Evolutionary conservation across 352 stramenopile genomes (phyloP), one percentile per base, ranked within the genome.

Genomic region (Phytophthora constricta): DNA sequence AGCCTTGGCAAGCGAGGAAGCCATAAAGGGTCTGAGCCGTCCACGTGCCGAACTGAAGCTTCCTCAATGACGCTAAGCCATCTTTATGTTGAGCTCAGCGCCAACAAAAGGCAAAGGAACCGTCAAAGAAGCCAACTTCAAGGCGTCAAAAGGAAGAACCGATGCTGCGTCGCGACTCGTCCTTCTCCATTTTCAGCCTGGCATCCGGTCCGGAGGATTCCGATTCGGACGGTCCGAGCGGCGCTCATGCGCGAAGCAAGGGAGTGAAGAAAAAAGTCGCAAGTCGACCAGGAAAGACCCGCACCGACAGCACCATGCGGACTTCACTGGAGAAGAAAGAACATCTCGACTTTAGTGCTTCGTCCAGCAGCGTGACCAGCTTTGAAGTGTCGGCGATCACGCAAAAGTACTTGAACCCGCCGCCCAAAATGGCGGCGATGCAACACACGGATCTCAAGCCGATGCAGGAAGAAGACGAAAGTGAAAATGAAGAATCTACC

Each of bases 101-200:
- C 56, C 26, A 61, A 23, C 23, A 62, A 72, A 62, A 69, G 20
- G 42, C 52, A 7, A 66, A 52, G 27, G 31, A 20, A 67, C n/a
- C 43, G 31, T 13, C 55, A 3, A 58, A 43, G 39, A 45, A 47
- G 31, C 42, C 51, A 28, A 28, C 52, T 37, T 48, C 58, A 8
- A 74, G 69, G 49, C 66, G 62, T 4, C 48, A 68, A 16, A 58
- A 61, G 58, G 52, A 73, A 31, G 53, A 33, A n/a, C 41, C 60
- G 46, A 75, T 61, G 58, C 46, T 53, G 16, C 74, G 74, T 51
- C 70, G 55, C 11, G 74, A 79, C 46, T 77, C 60, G 5, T 65
- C 74, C 26, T 77, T 77, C 26, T 82, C 74, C 43, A 82, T 82
- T 65, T 82, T 82, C 60, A 82, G 74, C 59, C 45, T 82, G 17